Evolutionary conservation across 2,329 filamentous ascomycete genomes (phyloP).

Genomic region (Periconia sp.): DNA sequence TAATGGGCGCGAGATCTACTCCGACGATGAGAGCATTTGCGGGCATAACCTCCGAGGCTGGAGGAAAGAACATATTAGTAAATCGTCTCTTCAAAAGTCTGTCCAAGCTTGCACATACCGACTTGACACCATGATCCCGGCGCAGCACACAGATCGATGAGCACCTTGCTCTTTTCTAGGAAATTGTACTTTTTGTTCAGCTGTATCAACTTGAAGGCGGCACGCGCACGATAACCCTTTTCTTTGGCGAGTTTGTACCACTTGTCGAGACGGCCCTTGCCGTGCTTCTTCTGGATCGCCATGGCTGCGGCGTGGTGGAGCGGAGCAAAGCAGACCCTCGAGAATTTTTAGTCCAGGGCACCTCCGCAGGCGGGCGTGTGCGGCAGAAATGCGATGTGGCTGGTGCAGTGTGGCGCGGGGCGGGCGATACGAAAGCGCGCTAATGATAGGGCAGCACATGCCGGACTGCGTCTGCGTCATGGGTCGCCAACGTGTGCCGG

Average conservation of each 20-base stretch:
- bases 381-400: too few species aligned
- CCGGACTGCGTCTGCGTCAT: constrained; percentile 30
- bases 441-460: too few species aligned
- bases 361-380: too few species aligned
- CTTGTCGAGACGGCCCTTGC: constrained; percentile 97
- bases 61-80: background rate
- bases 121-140: constrained; percentile 67
- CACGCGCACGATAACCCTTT: constrained; percentile 93
- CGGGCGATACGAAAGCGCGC: too few species aligned
- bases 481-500: constrained; percentile 17
- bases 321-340: constrained; percentile 2
- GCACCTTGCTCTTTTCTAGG: constrained; percentile 92
- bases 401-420: constrained; percentile 8
- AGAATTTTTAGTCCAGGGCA: constrained; percentile 25
- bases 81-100: background rate
- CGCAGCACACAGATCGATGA: constrained; percentile 96
- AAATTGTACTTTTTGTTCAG: constrained; percentile 99
- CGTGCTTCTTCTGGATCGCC: constrained; percentile 99
- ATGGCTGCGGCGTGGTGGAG: constrained; percentile 57
- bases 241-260: constrained; percentile 99
- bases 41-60: constrained; percentile 72
- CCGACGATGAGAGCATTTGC: constrained; percentile 87
- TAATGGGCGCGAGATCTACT: constrained; percentile 94
- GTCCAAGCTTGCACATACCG: too few species aligned
- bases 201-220: constrained; percentile 97